Base-by-base conservation (phyloP, 345 rosid species). In the Kandelia obovata region DNA sequence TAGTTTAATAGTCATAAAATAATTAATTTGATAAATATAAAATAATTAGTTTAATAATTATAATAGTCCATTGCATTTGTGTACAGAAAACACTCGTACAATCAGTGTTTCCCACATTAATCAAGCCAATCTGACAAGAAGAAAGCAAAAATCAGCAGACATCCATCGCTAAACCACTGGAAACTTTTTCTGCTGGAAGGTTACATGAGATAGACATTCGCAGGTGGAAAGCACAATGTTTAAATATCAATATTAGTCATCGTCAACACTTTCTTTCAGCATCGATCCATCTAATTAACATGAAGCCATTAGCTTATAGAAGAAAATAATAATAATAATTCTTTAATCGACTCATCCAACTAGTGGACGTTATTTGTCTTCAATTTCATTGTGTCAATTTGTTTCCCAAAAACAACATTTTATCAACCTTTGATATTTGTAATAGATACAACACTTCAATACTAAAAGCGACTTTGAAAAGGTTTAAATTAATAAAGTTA, bases 181-280 rank as follows among this genome's bases (percentile, higher is more conserved):
- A 60, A 53, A 21, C 59, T 55, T 52, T n/a, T 60, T 11, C 25
- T 58, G 13, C 13, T 4, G 43, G 37, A 69, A 71, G 70, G 65
- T 65, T 65, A 60, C 43, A 73, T 46, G 72, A 72, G 80, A 77
- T 72, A 71, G 53, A 58, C 55, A 62, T 51, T 37, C 57, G 0
- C 49, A 55, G 69, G 80, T 78, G 80, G 80, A 73, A 60, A 65
- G 72, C 80, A 82, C 35, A 65, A 35, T 51, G 4, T 8, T 34
- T 23, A 49, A 32, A 15, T 35, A 49, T 46, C 56, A 56, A 15
- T 68, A 66, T 66, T 52, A 66, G 31, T 73, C 23, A 70, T 65
- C 80, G 55, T 52, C 65, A 67, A 55, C 53, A 32, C 27, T 11
- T 49, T 46, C 69, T 78, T 70, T 78, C 59, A 58, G 73, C 65